Base-by-base conservation (phyloP, 768 basidiomycete species). In the Trametes cubensis region DNA sequence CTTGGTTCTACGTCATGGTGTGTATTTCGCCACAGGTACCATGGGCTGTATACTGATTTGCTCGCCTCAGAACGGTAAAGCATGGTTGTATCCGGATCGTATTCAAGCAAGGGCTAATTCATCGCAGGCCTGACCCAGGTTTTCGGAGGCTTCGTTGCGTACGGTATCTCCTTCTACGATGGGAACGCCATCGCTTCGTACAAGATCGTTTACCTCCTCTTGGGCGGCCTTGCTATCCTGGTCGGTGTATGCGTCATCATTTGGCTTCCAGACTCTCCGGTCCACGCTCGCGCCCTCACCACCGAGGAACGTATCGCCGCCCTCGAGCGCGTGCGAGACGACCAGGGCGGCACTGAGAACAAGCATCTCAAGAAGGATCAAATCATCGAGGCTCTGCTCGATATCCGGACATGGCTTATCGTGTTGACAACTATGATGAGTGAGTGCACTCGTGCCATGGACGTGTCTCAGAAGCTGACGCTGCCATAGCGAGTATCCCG, bases 1-100 rank as follows among this genome's bases (percentile, higher is more conserved):
- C 83, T 4, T 86, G 82, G 79, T 88, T 88, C 72, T 88, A 88
- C 71, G 78, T 85, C 30, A 85, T 87, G 84, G 86, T 84, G 67
- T 49, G 65, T 50, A 1, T 14, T 14, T 11, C 10, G 10, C 34
- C 11, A 34, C 10, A 11, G 2, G 34, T 11, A 11, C 11, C 14
- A 23, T 14, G 23, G 23, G 25, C 46, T 20, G 23, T 25, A 25
- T 47, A 14, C 23, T 47, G n/a, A 47, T 25, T 21, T 14, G 20
- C 23, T 47, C 14, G 21, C 46, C 47, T 28, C 63, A 86, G 85
- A 87, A 85, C 55, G 83, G 83, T 38, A 55, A 15, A 51, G 46
- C 18, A 11, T 25, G 30, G 10, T 34, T 34, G 10, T 11, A 15
- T 47, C n/a, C 15, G 13, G 11, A 40, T n/a, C 4, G 21, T 15